phyloP scores from a whole-genome alignment of 306 rosid genomes.

The Herpetospermum pedunculosum region DNA sequence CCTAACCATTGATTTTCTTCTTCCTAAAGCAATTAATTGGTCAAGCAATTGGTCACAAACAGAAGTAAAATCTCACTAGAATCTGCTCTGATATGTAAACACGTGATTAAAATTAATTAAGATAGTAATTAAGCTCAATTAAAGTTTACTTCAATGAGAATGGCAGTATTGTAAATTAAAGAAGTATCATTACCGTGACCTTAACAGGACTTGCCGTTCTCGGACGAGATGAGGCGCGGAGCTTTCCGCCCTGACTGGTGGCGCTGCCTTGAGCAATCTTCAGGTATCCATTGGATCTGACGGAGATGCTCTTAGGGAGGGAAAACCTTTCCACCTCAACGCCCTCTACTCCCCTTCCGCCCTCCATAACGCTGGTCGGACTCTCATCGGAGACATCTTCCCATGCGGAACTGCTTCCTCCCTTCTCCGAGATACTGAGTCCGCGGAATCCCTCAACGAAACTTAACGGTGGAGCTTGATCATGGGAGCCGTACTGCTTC shows the following conservation, averaged over 20 bases:
- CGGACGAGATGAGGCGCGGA: conserved; percentile 34
- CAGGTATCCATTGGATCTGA: conserved; percentile 74
- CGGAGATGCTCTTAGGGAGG: conserved; percentile 90
- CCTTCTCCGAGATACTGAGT: conserved; percentile 1
- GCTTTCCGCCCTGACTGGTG: conserved; percentile 29
- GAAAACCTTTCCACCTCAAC: conserved; percentile 48
- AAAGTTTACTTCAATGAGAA: background rate
- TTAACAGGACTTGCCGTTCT: conserved; percentile 34
- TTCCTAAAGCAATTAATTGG: background rate
- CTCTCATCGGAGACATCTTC: conserved; percentile 39
- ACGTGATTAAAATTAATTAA: background rate
- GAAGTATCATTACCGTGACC: conserved; percentile 35
- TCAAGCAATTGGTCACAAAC: background rate
- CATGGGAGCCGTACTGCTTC: conserved; percentile 18
- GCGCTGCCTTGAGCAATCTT: conserved; percentile 29
- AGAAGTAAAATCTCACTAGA: background rate
- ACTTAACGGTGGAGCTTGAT: conserved; percentile 13
- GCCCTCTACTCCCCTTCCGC: conserved; percentile 23
- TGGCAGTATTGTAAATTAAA: background rate
- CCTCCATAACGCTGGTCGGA: conserved; percentile 54
- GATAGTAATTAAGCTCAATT: background rate
- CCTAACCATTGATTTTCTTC: background rate
- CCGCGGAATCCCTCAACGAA: conserved; percentile 11
- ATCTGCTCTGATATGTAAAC: background rate
- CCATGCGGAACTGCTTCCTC: conserved; percentile 10